These are phyloP conservation scores for Solidago caesia DNA, from an alignment of 129 eudicot genomes.

Conservation along the genomic window DNA sequence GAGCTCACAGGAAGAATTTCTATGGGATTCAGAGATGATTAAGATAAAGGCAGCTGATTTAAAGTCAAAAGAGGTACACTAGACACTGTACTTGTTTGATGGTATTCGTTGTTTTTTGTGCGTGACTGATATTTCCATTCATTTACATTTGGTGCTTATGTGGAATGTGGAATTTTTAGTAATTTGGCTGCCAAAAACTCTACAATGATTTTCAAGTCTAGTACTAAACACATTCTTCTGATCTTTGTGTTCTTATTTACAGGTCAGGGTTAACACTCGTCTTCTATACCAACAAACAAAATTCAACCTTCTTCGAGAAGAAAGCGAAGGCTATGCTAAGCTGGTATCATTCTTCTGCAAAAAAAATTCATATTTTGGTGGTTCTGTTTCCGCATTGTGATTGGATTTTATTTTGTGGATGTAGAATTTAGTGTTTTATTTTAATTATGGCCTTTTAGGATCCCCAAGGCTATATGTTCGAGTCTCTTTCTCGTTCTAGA, in stretches of 20 bases:
- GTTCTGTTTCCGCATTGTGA: constrained; percentile 7
- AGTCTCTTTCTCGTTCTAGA: neutral
- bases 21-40: constrained; percentile 96
- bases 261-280: constrained; percentile 99
- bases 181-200: constrained; percentile 2
- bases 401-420: neutral
- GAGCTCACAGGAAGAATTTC: constrained; percentile 81
- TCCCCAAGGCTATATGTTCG: constrained; percentile 3
- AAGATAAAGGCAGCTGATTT: constrained; percentile 96
- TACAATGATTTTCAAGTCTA: neutral
- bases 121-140: constrained; percentile 12
- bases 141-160: constrained; percentile 15
- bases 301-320: constrained; percentile 97
- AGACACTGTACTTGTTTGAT: constrained; percentile 23
- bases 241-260: constrained; percentile 31
- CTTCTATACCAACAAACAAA: constrained; percentile 98
- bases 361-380: neutral
- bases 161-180: constrained; percentile 9
- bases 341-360: constrained; percentile 54
- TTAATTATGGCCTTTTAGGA: constrained; percentile 7
- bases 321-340: constrained; percentile 99
- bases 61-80: constrained; percentile 95
- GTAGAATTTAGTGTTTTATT: constrained; percentile 1
- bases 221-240: constrained; percentile 15
- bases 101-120: neutral